phyloP scores from a whole-genome alignment of 129 eudicot species.

The Flaveria sonorensis region DNA sequence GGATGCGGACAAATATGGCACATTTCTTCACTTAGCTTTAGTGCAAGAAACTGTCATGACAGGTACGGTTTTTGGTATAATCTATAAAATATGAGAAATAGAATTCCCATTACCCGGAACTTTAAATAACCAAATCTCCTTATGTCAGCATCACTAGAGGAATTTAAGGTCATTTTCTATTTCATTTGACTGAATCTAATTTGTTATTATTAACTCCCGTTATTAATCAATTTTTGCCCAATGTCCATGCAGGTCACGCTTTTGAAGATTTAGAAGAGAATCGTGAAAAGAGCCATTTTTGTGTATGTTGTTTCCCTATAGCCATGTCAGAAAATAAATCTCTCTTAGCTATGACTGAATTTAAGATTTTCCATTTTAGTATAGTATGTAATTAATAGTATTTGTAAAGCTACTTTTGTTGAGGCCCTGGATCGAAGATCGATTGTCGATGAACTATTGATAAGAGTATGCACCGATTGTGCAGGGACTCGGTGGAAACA shows the following conservation, averaged over 20 bases:
- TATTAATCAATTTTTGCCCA: not conserved
- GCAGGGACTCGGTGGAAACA: no score
- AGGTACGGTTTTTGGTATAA: slow-evolving; percentile 42
- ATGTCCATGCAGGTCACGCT: not conserved
- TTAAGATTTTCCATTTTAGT: slow-evolving; percentile 3
- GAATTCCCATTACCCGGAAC: slow-evolving; percentile 34
- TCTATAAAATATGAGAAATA: slow-evolving; percentile 22
- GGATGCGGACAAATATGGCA: slow-evolving; percentile 14
- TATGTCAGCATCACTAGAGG: slow-evolving; percentile 35
- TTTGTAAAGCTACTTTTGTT: not conserved
- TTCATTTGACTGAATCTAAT: slow-evolving; percentile 13
- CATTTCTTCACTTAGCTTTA: slow-evolving; percentile 28
- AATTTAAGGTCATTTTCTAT: slow-evolving; percentile 8
- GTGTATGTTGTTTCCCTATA: no score
- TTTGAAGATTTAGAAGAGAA: no score
- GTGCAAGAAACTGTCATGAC: slow-evolving; percentile 34
- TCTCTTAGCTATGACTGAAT: no score
- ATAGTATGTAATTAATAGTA: not conserved
- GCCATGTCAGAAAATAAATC: not conserved
- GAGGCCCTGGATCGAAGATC: no score
- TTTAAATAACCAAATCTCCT: slow-evolving; percentile 31
- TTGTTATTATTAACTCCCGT: not conserved
- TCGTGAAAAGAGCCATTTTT: no score
- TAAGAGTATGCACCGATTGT: no score
- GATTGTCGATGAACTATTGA: no score